Conservation (phyloP, 805 yeast genomes). For the Cyberlindnera maritima region DNA sequence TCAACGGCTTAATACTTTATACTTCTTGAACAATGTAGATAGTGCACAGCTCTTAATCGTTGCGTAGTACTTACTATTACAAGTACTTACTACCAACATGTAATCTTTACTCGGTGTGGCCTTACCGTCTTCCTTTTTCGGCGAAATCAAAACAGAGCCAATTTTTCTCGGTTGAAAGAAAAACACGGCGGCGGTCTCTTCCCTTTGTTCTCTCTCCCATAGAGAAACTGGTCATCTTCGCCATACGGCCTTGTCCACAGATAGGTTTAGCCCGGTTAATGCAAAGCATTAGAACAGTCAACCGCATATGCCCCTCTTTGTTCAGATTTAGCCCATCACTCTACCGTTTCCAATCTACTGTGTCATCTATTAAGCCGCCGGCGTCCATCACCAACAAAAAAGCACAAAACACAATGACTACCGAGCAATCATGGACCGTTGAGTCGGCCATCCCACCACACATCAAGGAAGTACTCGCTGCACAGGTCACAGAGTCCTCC, state of each 20-base stretch:
- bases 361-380: background rate
- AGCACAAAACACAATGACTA: slow-evolving; percentile 10
- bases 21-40: too few relatives aligned
- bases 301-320: background rate
- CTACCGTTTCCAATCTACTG: background rate
- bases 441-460: slow-evolving; percentile 50
- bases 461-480: slow-evolving; percentile 35
- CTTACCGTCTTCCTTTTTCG: slow-evolving; percentile 1
- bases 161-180: background rate
- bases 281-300: background rate
- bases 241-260: background rate
- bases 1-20: too few relatives aligned
- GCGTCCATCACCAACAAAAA: background rate
- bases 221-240: background rate
- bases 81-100: too few relatives aligned
- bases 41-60: too few relatives aligned
- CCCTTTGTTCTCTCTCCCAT: background rate
- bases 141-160: slow-evolving; percentile 7
- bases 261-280: background rate
- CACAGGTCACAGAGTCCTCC: slow-evolving; percentile 19
- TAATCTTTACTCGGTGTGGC: too few relatives aligned
- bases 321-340: slow-evolving; percentile 1
- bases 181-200: background rate
- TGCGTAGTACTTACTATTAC: too few relatives aligned
- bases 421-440: slow-evolving; percentile 46